Base-by-base conservation (phyloP, 371 early-diverging fungal genomes). In the Mortierella sp. region DNA sequence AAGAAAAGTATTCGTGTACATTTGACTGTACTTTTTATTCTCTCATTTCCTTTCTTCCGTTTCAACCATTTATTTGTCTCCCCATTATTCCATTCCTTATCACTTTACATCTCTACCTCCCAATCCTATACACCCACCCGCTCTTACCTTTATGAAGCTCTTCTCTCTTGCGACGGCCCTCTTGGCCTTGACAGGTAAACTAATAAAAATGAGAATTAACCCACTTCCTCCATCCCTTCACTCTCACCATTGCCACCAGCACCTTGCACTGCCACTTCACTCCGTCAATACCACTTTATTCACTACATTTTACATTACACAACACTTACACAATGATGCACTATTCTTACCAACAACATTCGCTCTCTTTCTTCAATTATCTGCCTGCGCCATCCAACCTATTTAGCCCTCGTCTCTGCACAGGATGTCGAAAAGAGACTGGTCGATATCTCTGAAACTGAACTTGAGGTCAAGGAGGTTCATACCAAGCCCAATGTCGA, bases 351-450 rank as follows among this genome's bases (percentile, higher is more conserved):
- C 8, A 7, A 17, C 47, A n/a, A n/a, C n/a, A n/a, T n/a, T n/a
- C n/a, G n/a, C n/a, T n/a, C 35, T 17, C 43, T 43, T 17, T 43
- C 15, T 51, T 23, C 23, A 3, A 23, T 22, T 51, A 15, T 19
- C 19, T 23, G 42, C 3, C 34, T n/a, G 49, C 4, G 2, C 13
- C 26, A 23, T 31, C 19, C 1, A 47, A 47, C 9, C 10, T 34
- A 34, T 57, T 34, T 64, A 79, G 80, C 74, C 61, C 22, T 79
- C 28, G 74, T 70, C 43, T 66, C 74, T 59, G 80, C 80, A 5
- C 80, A 79, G 65, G 68, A 79, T 8, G 67, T 79, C n/a, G 80
- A 70, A 51, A 79, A 79, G 74, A 55, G 80, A 28, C 68, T 79
- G 60, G 61, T 79, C 43, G 80, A 79, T 56, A 59, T 79, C 65